These are phyloP conservation scores for Chlamydomonas sp. DNA, from an alignment of 139 green algal genomes.

Conservation along the genomic window DNA sequence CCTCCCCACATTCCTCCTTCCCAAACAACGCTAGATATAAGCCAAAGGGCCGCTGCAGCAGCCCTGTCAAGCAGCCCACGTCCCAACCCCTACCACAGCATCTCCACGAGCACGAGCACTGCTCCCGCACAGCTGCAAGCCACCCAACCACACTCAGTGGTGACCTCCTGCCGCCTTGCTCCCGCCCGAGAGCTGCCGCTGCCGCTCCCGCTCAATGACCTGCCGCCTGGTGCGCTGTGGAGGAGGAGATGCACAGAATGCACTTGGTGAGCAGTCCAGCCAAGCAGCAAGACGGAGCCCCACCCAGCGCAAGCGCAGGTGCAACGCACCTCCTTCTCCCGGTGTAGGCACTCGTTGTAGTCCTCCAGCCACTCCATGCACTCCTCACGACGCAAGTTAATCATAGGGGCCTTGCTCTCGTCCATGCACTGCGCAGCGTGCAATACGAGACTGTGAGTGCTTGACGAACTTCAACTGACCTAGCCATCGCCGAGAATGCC, in stretches of 20 bases:
- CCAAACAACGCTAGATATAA: too few relatives aligned
- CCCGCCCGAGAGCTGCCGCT: conserved; percentile 12
- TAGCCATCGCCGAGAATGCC: background rate
- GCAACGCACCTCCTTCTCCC: conserved; percentile 47
- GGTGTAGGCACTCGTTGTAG: conserved; percentile 62
- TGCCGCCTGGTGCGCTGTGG: conserved; percentile 33
- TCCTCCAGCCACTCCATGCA: conserved; percentile 61
- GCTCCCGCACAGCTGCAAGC: background rate
- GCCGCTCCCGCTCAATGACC: conserved; percentile 30
- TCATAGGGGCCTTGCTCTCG: conserved; percentile 55
- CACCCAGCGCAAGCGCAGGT: background rate
- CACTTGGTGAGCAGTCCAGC: background rate
- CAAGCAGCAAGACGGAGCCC: background rate
- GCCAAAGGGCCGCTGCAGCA: too few relatives aligned
- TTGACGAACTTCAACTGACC: background rate
- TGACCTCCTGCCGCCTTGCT: background rate
- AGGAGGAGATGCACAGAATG: background rate
- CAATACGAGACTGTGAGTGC: background rate
- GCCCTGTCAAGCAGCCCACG: too few relatives aligned
- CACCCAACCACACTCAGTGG: background rate
- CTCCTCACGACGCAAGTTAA: conserved; percentile 42
- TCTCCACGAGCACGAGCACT: too few relatives aligned
- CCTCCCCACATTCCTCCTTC: too few relatives aligned
- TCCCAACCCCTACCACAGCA: too few relatives aligned
- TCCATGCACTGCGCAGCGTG: conserved; percentile 53